A percentile compares a stretch with the other conserved stretches of the same genome.
phyloP scores from a whole-genome alignment of 148 eudicot genomes.

The Silene latifolia region DNA sequence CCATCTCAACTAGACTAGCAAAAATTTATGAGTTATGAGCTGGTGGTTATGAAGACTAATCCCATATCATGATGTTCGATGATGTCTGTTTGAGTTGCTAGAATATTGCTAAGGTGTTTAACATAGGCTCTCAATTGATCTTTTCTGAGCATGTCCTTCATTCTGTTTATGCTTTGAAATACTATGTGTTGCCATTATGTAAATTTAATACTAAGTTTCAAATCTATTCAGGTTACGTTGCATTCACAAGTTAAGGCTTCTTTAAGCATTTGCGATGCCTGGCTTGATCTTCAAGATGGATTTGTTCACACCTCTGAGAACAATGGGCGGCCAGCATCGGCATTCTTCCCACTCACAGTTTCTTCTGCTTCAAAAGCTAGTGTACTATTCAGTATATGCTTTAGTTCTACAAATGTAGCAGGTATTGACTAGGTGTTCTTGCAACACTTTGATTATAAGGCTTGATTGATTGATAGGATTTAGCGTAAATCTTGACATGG shows the following conservation, averaged over 20 bases:
- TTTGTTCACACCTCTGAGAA: slow-evolving; percentile 71
- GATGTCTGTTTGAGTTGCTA: slow-evolving; percentile 1
- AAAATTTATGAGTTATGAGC: neutral
- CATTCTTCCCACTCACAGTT: slow-evolving; percentile 75
- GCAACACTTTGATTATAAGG: neutral
- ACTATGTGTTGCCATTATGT: neutral
- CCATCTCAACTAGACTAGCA: neutral
- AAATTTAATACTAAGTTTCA: neutral
- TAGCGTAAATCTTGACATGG: neutral
- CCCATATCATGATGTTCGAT: neutral
- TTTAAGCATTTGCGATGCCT: slow-evolving; percentile 80
- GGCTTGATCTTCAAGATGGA: slow-evolving; percentile 98
- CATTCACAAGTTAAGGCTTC: slow-evolving; percentile 93
- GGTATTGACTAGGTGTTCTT: slow-evolving; percentile 36
- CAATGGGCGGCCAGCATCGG: slow-evolving; percentile 73
- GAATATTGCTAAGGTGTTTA: slow-evolving; percentile 2
- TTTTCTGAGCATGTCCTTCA: neutral
- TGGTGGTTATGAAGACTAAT: neutral
- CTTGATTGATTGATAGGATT: neutral
- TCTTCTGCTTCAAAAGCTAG: slow-evolving; percentile 84
- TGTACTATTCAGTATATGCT: slow-evolving; percentile 70
- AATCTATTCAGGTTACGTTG: slow-evolving; percentile 63
- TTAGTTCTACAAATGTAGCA: slow-evolving; percentile 33
- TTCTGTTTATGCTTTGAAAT: neutral
- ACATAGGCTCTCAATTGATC: neutral